phyloP scores from a whole-genome alignment of 2,329 filamentous ascomycete genomes.

The Colletotrichum sp. region DNA sequence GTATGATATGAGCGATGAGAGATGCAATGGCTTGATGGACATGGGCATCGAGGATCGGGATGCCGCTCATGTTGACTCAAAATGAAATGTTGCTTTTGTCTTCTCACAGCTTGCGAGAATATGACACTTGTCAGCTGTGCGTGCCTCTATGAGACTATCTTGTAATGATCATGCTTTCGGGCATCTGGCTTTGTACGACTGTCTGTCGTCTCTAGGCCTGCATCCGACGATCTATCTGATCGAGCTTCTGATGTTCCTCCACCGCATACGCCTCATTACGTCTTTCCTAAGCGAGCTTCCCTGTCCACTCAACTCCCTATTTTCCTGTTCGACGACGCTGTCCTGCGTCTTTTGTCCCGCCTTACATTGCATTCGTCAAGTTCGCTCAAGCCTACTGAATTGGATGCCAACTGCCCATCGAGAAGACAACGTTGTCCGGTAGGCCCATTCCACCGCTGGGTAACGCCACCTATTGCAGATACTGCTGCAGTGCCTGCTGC shows the following conservation, averaged over 20 bases:
- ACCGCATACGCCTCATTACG: background rate
- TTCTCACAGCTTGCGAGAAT: background rate
- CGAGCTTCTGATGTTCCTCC: background rate
- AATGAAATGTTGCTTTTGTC: slow-evolving; percentile 1
- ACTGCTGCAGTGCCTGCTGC: slow-evolving; percentile 56
- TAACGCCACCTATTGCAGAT: slow-evolving; percentile 45
- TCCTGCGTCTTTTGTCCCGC: background rate
- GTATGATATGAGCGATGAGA: background rate
- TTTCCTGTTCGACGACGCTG: background rate
- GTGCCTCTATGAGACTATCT: background rate
- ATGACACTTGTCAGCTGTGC: background rate
- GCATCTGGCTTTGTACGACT: background rate
- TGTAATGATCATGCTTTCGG: background rate
- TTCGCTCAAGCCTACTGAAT: background rate
- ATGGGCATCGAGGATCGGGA: background rate
- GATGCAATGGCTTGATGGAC: background rate
- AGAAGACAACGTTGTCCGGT: slow-evolving; percentile 4
- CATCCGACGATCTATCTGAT: background rate
- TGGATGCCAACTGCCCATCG: slow-evolving; percentile 6
- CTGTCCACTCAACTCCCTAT: background rate
- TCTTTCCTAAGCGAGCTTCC: background rate
- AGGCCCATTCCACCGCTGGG: slow-evolving; percentile 1
- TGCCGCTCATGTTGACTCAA: background rate
- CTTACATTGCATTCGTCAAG: background rate
- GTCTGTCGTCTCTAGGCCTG: background rate